These are phyloP conservation scores for Ceratocystis cacaofunesta DNA, from an alignment of 2,329 filamentous ascomycete species.

Conservation along the genomic window DNA sequence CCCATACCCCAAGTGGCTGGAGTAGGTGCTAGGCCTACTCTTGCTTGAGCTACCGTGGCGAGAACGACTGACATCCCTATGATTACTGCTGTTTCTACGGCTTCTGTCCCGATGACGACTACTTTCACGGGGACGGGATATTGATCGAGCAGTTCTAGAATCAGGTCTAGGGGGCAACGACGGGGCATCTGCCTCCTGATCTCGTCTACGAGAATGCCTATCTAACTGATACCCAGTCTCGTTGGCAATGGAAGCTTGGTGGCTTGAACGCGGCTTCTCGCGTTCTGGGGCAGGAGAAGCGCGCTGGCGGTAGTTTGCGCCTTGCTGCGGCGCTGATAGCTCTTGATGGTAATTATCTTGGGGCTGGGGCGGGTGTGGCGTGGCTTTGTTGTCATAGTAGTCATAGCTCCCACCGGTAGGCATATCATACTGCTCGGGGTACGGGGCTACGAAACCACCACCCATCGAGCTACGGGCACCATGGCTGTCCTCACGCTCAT, in stretches of 20 bases:
- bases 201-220: constrained; percentile 29
- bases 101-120: constrained; percentile 2
- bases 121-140: background rate
- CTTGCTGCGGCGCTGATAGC: background rate
- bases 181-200: background rate
- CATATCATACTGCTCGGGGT: constrained; percentile 12
- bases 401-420: constrained; percentile 9
- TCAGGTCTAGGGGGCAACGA: constrained; percentile 18
- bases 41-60: constrained; percentile 12
- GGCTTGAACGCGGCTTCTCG: constrained; percentile 1
- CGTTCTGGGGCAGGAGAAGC: constrained; percentile 5
- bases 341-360: constrained; percentile 1
- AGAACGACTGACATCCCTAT: constrained; percentile 1
- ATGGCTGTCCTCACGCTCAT: constrained; percentile 20
- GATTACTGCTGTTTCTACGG: background rate
- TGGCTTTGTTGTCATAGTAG: constrained; percentile 3
- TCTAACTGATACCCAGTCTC: constrained; percentile 28
- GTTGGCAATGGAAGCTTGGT: background rate
- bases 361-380: constrained; percentile 1
- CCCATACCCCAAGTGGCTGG: background rate
- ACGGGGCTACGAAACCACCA: constrained; percentile 1
- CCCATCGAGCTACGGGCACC: background rate
- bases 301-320: background rate
- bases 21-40: background rate
- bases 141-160: constrained; percentile 7